Percentiles rank a stretch among this genome's conserved stretches.
Conservation (phyloP, 768 basidiomycete genomes). For the Vararia minispora region DNA sequence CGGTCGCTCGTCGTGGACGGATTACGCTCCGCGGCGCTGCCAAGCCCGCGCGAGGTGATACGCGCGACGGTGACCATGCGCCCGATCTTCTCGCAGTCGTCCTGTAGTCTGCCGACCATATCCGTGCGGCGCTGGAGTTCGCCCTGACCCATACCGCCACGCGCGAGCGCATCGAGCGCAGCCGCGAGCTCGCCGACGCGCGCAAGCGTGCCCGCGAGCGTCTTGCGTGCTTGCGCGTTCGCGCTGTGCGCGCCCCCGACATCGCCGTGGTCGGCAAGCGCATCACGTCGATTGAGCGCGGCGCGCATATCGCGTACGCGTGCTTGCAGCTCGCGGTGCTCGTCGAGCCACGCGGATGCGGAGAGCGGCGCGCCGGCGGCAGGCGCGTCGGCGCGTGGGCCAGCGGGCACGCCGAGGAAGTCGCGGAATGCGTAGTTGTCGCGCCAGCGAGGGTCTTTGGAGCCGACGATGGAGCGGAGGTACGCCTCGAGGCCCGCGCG, state of each 20-base stretch:
- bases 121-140: conserved; percentile 84
- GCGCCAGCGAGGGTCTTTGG: conserved; percentile 78
- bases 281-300: conserved; percentile 79
- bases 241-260: conserved; percentile 62
- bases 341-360: conserved; percentile 78
- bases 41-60: conserved; percentile 32
- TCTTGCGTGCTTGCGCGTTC: conserved; percentile 79
- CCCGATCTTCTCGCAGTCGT: conserved; percentile 82
- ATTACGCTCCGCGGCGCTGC: conserved; percentile 24
- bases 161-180: conserved; percentile 53
- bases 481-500: conserved; percentile 70
- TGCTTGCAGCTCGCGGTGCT: conserved; percentile 69
- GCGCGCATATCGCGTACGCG: conserved; percentile 75
- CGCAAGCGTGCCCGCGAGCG: conserved; percentile 65
- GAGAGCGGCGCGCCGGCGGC: conserved; percentile 43
- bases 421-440: conserved; percentile 69
- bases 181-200: conserved; percentile 63
- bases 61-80: conserved; percentile 75
- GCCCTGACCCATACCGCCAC: conserved; percentile 77
- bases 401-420: conserved; percentile 77
- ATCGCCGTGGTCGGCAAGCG: conserved; percentile 67
- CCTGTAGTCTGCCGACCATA: conserved; percentile 79
- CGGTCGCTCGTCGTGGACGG: conserved; percentile 47
- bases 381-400: conserved; percentile 26
- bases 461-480: conserved; percentile 73